Percentiles rank a stretch among this genome's conserved stretches.
Conservation (phyloP, 495 filamentous ascomycete genomes). For the Talaromyces nanjingensis region DNA sequence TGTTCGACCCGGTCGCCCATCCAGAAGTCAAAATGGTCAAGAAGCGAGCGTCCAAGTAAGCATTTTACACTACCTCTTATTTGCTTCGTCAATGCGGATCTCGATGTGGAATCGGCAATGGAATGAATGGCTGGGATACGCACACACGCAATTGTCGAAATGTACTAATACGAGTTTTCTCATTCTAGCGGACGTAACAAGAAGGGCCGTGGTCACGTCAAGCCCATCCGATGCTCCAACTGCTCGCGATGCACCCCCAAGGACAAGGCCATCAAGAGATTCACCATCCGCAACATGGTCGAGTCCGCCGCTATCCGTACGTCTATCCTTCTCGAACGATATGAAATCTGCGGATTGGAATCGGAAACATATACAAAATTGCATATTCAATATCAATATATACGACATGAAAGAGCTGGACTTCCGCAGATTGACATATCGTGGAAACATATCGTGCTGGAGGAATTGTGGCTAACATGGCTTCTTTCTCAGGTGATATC, state of each 20-base stretch:
- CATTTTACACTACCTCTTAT: slow-evolving; percentile 1
- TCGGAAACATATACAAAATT: background rate
- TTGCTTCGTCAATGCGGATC: slow-evolving; percentile 1
- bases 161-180: slow-evolving; percentile 8
- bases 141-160: background rate
- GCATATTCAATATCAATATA: background rate
- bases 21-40: slow-evolving; percentile 92
- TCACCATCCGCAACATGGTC: slow-evolving; percentile 99
- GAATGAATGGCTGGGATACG: background rate
- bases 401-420: background rate
- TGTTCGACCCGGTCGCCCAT: slow-evolving; percentile 40
- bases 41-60: slow-evolving; percentile 98
- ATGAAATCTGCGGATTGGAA: background rate
- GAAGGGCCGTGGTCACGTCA: slow-evolving; percentile 99
- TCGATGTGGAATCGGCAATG: background rate
- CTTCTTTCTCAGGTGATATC: slow-evolving; percentile 80
- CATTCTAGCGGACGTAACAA: slow-evolving; percentile 87
- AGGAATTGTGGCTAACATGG: background rate
- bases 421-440: background rate
- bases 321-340: slow-evolving; percentile 31
- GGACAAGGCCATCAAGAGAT: slow-evolving; percentile 99
- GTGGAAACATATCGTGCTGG: background rate
- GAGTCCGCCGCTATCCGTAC: slow-evolving; percentile 99
- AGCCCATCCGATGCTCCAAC: slow-evolving; percentile 99
- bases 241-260: slow-evolving; percentile 99